Evolutionary conservation across 2,329 filamentous ascomycete species (phyloP), one percentile per base, ranked within the genome.

Genomic region (Aquanectria penicillioides): DNA sequence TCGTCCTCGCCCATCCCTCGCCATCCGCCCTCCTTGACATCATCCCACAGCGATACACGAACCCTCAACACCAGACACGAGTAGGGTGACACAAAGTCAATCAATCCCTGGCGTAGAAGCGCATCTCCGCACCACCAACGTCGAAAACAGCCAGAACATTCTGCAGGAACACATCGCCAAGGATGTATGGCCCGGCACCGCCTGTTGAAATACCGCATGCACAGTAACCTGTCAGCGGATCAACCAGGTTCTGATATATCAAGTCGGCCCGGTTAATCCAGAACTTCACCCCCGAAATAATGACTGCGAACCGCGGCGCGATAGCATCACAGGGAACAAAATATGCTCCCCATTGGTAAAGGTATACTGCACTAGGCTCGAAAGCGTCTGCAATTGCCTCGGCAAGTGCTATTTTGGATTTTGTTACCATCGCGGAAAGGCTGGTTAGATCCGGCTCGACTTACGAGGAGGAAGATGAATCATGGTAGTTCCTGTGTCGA

Each of bases 401-500:
- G 3, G 81, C 80, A 13, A 83, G 64, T n/a, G 73, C 80, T 82
- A 41, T 8, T 12, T 6, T 28, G 12, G 11, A 17, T 17, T 13
- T 66, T 26, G 40, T 26, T 18, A 65, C 34, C 20, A 46, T 17
- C 13, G 20, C 10, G 13, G 3, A 6, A 6, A 11, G 9, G 2
- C 17, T 5, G 15, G 18, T 11, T 17, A 2, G 10, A 4, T 20
- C n/a, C n/a, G n/a, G n/a, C n/a, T 26, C 6, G 2, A 72, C 78
- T 74, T 65, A 82, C 82, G 71, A 10, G 78, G 77, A 10, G 83
- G 82, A 2, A 85, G 69, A 59, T 83, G 81, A 60, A 79, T 80
- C 67, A 83, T 75, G 0, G 82, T 81, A 2, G 83, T 84, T 26
- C 81, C 81, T 13, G 79, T 83, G 69, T 85, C 83, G 46, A 85